Evolutionary conservation across 2,329 filamentous ascomycete species (phyloP), one percentile per base, ranked within the genome.

Genomic region (Plectosphaerella sp.): DNA sequence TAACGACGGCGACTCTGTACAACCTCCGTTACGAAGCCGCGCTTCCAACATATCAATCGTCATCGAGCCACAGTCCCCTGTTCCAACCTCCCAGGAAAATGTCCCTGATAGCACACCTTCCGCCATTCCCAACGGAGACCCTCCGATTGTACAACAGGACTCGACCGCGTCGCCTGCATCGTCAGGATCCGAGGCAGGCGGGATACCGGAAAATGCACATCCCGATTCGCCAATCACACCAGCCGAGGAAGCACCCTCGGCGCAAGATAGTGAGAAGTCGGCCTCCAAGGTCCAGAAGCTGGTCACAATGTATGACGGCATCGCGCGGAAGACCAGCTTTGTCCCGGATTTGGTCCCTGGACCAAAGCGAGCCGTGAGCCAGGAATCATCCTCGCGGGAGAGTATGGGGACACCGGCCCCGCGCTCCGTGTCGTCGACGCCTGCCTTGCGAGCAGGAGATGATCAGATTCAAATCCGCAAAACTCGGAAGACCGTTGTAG

Each of bases 251-350:
- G 72, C 72, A 15, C 59, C 62, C 2, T 64, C 58, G 14, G 52
- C 53, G 18, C 62, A 61, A 2, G 57, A 62, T 18, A 60, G 55
- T 4, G 53, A 57, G 39, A 61, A 65, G 43, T 68, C 72, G 49
- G 57, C 60, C 0, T 75, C 73, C 8, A 80, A 76, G 55, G 76
- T 81, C 3, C 75, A 77, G 50, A 73, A 75, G 47, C 64, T 81
- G 22, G 78, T 80, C 33, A 71, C 71, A 20, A 72, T 76, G 66
- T 79, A 72, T 47, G 77, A 83, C 53, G 74, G 71, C 3, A 67
- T 80, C 12, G 58, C 65, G 1, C 68, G 57, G 49, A 56, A 49
- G 25, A 57, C 18, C 35, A 48, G 25, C 16, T 14, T 39, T 15
- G 33, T 24, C 22, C 39, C 48, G 14, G 48, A 33, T 22, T 16